phyloP scores from a whole-genome alignment of 2,329 filamentous ascomycete genomes.

The Aspergillus sp. region DNA sequence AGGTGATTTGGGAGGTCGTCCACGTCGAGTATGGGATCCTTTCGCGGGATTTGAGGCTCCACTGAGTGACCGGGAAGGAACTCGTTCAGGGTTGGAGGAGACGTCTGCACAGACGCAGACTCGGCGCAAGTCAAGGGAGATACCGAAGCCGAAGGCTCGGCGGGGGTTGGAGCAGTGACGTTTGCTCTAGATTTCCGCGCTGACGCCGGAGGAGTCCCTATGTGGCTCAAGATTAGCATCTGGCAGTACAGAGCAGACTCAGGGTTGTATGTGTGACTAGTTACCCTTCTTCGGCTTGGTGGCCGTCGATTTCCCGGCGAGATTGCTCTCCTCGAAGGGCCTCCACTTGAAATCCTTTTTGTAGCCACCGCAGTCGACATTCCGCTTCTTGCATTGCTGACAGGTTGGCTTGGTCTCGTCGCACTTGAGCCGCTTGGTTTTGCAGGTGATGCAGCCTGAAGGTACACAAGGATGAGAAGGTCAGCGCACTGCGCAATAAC shows the following conservation, averaged over 20 bases:
- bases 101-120: conserved; percentile 1
- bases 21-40: conserved; percentile 4
- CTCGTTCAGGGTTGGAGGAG: neutral
- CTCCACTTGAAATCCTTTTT: conserved; percentile 70
- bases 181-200: conserved; percentile 4
- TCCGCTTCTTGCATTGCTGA: conserved; percentile 56
- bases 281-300: conserved; percentile 40
- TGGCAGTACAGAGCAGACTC: no score
- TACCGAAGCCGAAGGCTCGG: conserved; percentile 1
- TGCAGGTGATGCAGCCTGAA: conserved; percentile 63
- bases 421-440: conserved; percentile 63
- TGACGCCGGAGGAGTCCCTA: conserved; percentile 3
- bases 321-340: conserved; percentile 55
- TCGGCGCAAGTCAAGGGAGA: neutral
- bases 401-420: conserved; percentile 63
- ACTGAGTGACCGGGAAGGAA: neutral
- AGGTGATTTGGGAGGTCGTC: conserved; percentile 8
- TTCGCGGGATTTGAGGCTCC: conserved; percentile 2
- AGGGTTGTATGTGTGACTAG: no score
- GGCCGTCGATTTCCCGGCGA: conserved; percentile 28
- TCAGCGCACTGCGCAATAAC: conserved; percentile 18
- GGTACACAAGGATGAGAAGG: conserved; percentile 13
- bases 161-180: conserved; percentile 1
- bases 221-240: no score
- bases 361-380: conserved; percentile 60